Evolutionary conservation across 164 flowering plant species (phyloP).

Genomic region (Aristolochia contorta): DNA sequence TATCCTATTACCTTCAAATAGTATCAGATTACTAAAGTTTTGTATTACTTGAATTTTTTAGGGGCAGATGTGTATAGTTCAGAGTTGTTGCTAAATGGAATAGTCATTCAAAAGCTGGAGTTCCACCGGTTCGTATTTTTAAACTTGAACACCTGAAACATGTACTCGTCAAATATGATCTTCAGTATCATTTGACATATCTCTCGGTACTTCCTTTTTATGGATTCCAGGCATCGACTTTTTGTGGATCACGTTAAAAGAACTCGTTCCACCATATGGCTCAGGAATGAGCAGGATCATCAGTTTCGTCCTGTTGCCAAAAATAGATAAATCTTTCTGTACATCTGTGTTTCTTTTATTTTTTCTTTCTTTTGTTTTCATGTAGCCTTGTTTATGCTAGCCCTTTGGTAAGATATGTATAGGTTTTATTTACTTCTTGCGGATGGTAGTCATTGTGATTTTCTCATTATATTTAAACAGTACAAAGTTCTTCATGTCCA

Average conservation of each 20-base stretch:
- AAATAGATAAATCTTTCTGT: background rate
- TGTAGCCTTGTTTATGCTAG: no score
- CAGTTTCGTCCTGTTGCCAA: constrained; percentile 4
- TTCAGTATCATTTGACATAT: background rate
- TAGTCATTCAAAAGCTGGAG: constrained; percentile 79
- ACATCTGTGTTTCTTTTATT: background rate
- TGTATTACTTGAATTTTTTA: constrained; percentile 22
- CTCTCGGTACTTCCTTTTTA: background rate
- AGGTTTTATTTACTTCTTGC: no score
- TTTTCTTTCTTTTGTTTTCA: background rate
- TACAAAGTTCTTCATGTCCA: no score
- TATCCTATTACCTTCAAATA: background rate
- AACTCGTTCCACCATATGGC: constrained; percentile 10
- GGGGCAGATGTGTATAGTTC: constrained; percentile 72
- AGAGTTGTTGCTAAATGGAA: constrained; percentile 81
- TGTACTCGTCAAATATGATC: no score
- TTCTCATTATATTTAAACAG: no score
- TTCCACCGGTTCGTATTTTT: constrained; percentile 52
- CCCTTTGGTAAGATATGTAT: no score
- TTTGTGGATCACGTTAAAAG: constrained; percentile 11
- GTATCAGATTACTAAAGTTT: background rate
- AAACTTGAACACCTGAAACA: background rate
- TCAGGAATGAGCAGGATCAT: constrained; percentile 2
- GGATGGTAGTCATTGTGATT: no score
- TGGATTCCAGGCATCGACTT: constrained; percentile 7